A percentile compares a stretch with the other conserved stretches of the same genome.
phyloP scores from a whole-genome alignment of 2,329 filamentous ascomycete species.

The Beauveria brongniartii region DNA sequence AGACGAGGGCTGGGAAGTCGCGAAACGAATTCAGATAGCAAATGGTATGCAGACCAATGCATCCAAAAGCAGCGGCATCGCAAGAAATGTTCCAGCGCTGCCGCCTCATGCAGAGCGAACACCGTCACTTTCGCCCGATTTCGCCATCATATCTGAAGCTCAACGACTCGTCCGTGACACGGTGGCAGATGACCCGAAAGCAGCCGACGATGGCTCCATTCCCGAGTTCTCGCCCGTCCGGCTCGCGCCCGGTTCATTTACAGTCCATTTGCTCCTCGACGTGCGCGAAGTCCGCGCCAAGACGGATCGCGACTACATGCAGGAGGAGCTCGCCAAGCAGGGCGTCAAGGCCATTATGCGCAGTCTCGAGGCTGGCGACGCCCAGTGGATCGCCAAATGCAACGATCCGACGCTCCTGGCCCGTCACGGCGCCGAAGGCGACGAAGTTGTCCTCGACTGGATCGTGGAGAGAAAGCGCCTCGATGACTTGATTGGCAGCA shows the following conservation, averaged over 20 bases:
- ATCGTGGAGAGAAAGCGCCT: slow-evolving; percentile 75
- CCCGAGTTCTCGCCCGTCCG: slow-evolving; percentile 50
- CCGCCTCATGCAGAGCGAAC: slow-evolving; percentile 6
- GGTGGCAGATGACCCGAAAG: slow-evolving; percentile 5
- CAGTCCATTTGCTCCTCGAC: slow-evolving; percentile 65
- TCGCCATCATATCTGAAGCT: slow-evolving; percentile 10
- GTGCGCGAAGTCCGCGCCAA: slow-evolving; percentile 65
- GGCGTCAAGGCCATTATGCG: slow-evolving; percentile 60
- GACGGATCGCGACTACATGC: slow-evolving; percentile 69
- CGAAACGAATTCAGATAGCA: slow-evolving; percentile 52
- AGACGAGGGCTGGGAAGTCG: slow-evolving; percentile 71
- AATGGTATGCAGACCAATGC: slow-evolving; percentile 26
- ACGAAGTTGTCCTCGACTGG: slow-evolving; percentile 69
- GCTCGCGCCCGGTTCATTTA: slow-evolving; percentile 58
- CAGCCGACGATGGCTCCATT: slow-evolving; percentile 19
- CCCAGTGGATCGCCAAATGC: slow-evolving; percentile 71
- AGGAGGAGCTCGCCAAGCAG: slow-evolving; percentile 59
- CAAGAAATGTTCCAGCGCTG: slow-evolving; percentile 2
- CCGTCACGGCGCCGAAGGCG: slow-evolving; percentile 50
- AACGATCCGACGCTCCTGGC: slow-evolving; percentile 49
- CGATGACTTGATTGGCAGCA: slow-evolving; percentile 70
- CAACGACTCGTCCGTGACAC: neutral
- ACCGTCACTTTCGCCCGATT: slow-evolving; percentile 15
- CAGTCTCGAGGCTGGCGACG: slow-evolving; percentile 64
- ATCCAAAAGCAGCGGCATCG: neutral